These are phyloP conservation scores for Flueggea neowawraea DNA, from an alignment of 441 rosid genomes.

Conservation along the genomic window DNA sequence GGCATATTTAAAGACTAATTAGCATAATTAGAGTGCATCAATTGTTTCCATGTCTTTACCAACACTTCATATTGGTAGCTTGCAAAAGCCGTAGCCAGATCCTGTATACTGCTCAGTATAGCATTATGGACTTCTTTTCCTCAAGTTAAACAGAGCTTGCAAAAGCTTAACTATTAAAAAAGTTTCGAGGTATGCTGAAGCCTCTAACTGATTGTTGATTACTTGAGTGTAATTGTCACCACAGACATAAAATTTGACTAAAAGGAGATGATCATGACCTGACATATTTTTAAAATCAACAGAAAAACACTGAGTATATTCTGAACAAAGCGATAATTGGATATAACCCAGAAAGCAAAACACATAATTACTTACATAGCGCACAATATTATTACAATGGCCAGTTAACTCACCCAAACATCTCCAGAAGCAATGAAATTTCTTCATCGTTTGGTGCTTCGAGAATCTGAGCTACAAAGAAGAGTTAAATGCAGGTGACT, in stretches of 20 bases:
- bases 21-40: constrained; percentile 2
- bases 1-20: constrained; percentile 3
- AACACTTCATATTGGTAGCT: constrained; percentile 92
- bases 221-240: no score
- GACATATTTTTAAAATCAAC: no score
- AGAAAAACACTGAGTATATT: no score
- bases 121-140: constrained; percentile 99
- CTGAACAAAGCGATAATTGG: no score
- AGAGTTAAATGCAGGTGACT: constrained; percentile 18
- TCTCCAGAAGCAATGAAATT: constrained; percentile 78
- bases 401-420: constrained; percentile 68
- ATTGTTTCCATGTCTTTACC: constrained; percentile 48
- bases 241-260: no score
- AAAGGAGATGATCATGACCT: no score
- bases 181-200: not conserved
- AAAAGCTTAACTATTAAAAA: constrained; percentile 7
- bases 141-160: constrained; percentile 88
- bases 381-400: not conserved
- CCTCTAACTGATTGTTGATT: no score
- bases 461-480: constrained; percentile 72
- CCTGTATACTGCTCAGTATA: constrained; percentile 93
- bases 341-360: no score
- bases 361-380: no score
- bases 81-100: constrained; percentile 78
- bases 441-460: constrained; percentile 96